These are phyloP conservation scores for Astragalus glycyphyllos DNA, from an alignment of 306 rosid species.

Conservation along the genomic window DNA sequence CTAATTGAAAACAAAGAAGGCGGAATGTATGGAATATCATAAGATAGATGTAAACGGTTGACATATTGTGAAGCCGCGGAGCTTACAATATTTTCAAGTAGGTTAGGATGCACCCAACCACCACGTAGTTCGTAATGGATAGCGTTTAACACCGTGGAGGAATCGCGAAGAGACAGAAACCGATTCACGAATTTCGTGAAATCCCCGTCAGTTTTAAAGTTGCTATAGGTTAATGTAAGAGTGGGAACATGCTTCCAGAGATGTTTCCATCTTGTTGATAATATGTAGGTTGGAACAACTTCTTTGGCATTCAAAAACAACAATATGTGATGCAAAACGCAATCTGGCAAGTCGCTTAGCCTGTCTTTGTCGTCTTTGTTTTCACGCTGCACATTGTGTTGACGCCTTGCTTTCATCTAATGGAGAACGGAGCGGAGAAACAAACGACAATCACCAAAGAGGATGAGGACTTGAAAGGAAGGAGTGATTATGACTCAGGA, in stretches of 20 bases:
- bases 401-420: neutral
- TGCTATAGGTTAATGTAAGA: neutral
- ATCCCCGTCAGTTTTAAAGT: neutral
- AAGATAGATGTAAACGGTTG: neutral
- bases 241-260: constrained; percentile 7
- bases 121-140: neutral
- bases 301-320: constrained; percentile 20
- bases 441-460: too few species aligned
- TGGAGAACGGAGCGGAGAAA: too few species aligned
- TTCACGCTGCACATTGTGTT: too few species aligned
- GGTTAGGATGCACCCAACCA: neutral
- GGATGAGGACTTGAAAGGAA: too few species aligned
- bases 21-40: neutral
- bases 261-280: neutral
- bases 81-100: neutral
- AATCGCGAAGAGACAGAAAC: neutral
- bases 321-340: too few species aligned
- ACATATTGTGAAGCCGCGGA: constrained; percentile 30
- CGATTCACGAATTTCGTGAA: constrained; percentile 22
- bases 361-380: too few species aligned
- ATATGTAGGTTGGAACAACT: constrained; percentile 18
- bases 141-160: neutral
- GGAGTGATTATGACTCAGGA: too few species aligned
- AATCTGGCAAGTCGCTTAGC: too few species aligned
- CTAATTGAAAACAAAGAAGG: neutral